Base-by-base conservation (phyloP, 805 yeast species). In the Wickerhamomyces tratensis region DNA sequence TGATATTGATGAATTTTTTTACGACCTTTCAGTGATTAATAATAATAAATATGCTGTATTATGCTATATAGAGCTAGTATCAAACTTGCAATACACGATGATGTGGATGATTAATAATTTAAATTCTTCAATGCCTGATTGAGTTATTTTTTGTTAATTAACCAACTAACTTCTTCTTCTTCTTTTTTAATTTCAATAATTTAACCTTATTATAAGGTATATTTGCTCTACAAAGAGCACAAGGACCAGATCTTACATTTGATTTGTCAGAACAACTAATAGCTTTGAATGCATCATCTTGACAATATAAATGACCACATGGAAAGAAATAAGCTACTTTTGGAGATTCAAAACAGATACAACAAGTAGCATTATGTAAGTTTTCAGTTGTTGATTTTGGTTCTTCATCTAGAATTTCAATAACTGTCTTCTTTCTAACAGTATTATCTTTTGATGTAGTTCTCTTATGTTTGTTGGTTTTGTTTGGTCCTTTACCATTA, bases 261-360 rank as follows among this genome's bases (percentile, higher is more conserved):
- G 57, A 52, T 12, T 50, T 54, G 46, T 63, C 64, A 40, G 60
- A 57, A 1, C 66, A 61, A 31, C 62, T 61, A 47, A 65, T 46
- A 33, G 68, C 56, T 71, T 71, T 46, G 65, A 71, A 76, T 5
- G 73, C 61, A 52, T 82, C 77, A 27, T 68, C 69, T 6, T 69
- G 62, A 50, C 83, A 77, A 49, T 69, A 76, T 3, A 72, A 59
- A 53, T 77, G 83, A 0, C 83, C 83, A 57, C 83, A 77, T 0
- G 74, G 71, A 5, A 76, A 64, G 14, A 71, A 70, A 30, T 68
- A 65, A 2, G 79, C 70, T 7, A 61, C 50, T 13, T 62, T 68
- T 4, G 79, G 76, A 5, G 70, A 65, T 8, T 76, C 82, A 52
- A 77, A 69, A 42, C 83, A 77, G 20, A 77, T 71, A 0, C 79